Percentiles rank a stretch among this genome's conserved stretches.
Conservation (phyloP, 1,284 basidiomycete genomes). For the Leccinum subfulvum region DNA sequence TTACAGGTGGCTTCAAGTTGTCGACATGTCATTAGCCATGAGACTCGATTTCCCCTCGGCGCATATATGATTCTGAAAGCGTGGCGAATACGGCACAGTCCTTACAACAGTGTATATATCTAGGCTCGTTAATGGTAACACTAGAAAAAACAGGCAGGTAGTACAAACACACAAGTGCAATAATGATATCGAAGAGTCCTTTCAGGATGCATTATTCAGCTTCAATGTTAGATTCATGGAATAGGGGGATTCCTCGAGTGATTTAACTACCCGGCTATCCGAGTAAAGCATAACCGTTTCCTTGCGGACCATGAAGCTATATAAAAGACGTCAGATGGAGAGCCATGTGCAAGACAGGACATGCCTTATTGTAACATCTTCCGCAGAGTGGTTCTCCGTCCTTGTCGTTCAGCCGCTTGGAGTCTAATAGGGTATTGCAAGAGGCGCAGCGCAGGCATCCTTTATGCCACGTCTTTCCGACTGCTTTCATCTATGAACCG, state of each 20-base stretch:
- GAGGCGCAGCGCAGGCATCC: conserved; percentile 70
- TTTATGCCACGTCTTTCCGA: conserved; percentile 75
- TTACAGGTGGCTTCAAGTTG: too few species aligned
- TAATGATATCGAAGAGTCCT: conserved; percentile 25
- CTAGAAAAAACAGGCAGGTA: conserved; percentile 17
- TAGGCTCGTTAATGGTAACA: conserved; percentile 14
- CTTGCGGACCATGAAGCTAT: conserved; percentile 70
- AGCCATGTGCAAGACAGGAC: conserved; percentile 18
- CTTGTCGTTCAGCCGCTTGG: conserved; percentile 67
- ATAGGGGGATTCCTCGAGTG: neutral
- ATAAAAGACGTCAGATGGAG: conserved; percentile 6
- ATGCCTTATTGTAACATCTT: conserved; percentile 68
- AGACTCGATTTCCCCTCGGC: neutral
- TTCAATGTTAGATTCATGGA: conserved; percentile 4
- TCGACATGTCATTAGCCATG: neutral
- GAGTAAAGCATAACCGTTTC: conserved; percentile 69
- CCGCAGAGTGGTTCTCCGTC: conserved; percentile 69
- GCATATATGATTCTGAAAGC: neutral
- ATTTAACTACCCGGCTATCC: conserved; percentile 44
- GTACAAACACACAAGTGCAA: conserved; percentile 23
- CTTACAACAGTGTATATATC: conserved; percentile 16
- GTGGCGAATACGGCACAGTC: conserved; percentile 6
- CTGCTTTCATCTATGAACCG: conserved; percentile 58
- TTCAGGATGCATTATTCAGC: conserved; percentile 13
- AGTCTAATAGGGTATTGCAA: conserved; percentile 65